Evolutionary conservation across 495 filamentous ascomycete species (phyloP), one percentile per base, ranked within the genome.

Genomic region (Aspergillus mulundensis): DNA sequence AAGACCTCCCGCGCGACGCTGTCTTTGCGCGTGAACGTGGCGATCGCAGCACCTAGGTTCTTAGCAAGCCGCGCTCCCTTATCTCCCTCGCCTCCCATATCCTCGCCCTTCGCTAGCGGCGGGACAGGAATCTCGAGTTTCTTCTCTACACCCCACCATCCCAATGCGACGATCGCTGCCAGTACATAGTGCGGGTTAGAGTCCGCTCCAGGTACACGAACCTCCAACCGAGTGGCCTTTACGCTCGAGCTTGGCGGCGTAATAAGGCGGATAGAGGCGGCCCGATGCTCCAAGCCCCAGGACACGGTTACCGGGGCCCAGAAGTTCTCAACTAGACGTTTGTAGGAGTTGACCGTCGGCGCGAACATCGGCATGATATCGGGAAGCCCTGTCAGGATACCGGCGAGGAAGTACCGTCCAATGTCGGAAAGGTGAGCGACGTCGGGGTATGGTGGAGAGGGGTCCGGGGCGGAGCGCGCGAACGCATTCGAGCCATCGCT

Each of bases 301-400:
- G 89, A 95, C 1, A 97, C 94, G 0, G 91, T 97, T 6, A 98
- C 93, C 0, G 94, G 94, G 0, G 94, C 94, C 95, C 95, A 97
- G 73, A 96, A 97, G 68, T 97, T 97, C 77, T 98, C 94, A 11
- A 98, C 94, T 1, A 98, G 80, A 1, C 95, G 86, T 68, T 98
- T 98, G 76, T 97, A 98, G 57, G 88, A 92, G 72, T 98, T 98
- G 68, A 98, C 81, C 5, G 90, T 98, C 1, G 94, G 94, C 2
- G 92, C 95, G 10, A 97, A 75, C 49, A 97, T 69, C 1, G 95
- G 95, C 94, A 98, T 98, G 56, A 98, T 82, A 60, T 97, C 92
- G 12, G 94, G 90, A 4, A 97, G 77, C 0, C 91, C 94, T 5
- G 91, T 86, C 0, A 98, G 75, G 1, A 98, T 70, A 7, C 95